Conservation (phyloP, 2,329 filamentous ascomycete genomes). For the Septoria petroselini region DNA sequence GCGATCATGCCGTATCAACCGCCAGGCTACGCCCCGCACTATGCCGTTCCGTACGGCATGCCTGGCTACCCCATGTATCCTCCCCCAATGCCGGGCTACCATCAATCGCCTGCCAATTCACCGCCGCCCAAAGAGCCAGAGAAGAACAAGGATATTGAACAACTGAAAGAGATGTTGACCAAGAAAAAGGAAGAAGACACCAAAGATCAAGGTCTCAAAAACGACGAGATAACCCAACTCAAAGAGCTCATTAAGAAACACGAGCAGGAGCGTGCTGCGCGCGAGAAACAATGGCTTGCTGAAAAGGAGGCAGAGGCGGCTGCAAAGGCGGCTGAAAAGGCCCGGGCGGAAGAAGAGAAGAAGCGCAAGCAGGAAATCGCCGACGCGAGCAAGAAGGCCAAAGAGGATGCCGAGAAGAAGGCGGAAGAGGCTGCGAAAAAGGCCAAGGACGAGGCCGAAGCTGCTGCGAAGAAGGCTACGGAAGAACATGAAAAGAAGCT, state of each 20-base stretch:
- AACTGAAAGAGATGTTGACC: constrained; percentile 27
- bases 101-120: constrained; percentile 28
- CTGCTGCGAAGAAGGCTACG: constrained; percentile 48
- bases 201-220: constrained; percentile 27
- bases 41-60: constrained; percentile 20
- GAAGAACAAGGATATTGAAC: constrained; percentile 26
- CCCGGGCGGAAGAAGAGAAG: constrained; percentile 51
- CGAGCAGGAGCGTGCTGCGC: constrained; percentile 38
- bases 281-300: constrained; percentile 30
- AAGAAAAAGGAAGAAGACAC: constrained; percentile 23
- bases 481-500: constrained; percentile 54
- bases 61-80: constrained; percentile 25
- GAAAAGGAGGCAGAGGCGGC: constrained; percentile 35
- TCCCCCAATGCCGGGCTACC: constrained; percentile 22
- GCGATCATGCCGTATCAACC: constrained; percentile 30
- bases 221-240: constrained; percentile 34
- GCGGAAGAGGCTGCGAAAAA: constrained; percentile 51
- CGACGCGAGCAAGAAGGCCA: constrained; percentile 46
- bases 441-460: constrained; percentile 41
- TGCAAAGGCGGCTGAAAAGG: constrained; percentile 31
- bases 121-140: constrained; percentile 29
- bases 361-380: constrained; percentile 45
- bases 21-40: constrained; percentile 24
- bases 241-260: constrained; percentile 44
- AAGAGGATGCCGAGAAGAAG: constrained; percentile 44